A percentile compares a stretch with the other conserved stretches of the same genome.
Conservation (phyloP, 1,284 basidiomycete genomes). For the Gomphus sp. region DNA sequence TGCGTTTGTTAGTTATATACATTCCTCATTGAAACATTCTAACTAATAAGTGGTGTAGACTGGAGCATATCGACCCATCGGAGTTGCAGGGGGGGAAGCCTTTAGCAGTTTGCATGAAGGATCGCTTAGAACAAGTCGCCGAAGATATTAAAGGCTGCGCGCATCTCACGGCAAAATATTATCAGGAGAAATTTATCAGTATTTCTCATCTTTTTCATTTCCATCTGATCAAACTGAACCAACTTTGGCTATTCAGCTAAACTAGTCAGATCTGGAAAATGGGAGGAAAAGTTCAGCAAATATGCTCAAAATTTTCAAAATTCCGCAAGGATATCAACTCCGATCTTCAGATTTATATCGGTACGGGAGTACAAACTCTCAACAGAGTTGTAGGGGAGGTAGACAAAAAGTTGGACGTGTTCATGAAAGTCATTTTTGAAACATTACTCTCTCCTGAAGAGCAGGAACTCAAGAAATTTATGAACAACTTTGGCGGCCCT, state of each 20-base stretch:
- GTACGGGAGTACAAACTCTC: not conserved
- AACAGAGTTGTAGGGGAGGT: not conserved
- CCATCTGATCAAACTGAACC: not conserved
- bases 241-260: not conserved
- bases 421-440: conserved; percentile 10
- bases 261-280: not conserved
- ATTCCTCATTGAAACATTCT: not conserved
- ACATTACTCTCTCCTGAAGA: conserved; percentile 12
- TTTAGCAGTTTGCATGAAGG: too few species aligned
- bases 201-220: not conserved
- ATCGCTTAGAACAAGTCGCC: not conserved
- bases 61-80: too few species aligned
- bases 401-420: conserved; percentile 4
- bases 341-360: not conserved
- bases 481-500: conserved; percentile 9
- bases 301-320: not conserved
- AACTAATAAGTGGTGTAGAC: too few species aligned
- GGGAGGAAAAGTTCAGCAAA: not conserved
- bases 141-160: not conserved
- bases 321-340: not conserved
- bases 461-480: conserved; percentile 9
- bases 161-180: not conserved
- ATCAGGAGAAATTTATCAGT: not conserved
- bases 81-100: too few species aligned
- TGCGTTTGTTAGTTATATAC: not conserved